phyloP scores from a whole-genome alignment of 257 asterid genomes.

The Solanum sejunctum region DNA sequence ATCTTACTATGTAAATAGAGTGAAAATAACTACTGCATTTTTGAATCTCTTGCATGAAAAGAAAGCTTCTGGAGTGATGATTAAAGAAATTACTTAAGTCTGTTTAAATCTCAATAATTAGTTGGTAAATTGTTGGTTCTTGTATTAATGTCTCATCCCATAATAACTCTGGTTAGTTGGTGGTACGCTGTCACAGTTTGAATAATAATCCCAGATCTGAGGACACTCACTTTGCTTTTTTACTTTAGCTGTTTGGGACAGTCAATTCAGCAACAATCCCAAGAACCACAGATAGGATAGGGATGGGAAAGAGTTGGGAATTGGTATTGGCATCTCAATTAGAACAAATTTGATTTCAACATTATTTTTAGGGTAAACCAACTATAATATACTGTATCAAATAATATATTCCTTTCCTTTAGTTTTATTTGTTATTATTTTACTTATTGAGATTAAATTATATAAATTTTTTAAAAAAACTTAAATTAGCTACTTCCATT shows the following conservation, averaged over 20 bases:
- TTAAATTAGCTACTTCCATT: too few relatives aligned
- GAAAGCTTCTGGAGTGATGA: neutral
- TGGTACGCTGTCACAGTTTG: neutral
- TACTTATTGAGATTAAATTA: too few relatives aligned
- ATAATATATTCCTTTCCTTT: too few relatives aligned
- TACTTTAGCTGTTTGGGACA: neutral
- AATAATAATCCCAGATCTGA: constrained; percentile 21
- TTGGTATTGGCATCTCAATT: neutral
- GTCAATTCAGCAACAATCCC: constrained; percentile 13
- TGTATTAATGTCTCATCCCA: neutral
- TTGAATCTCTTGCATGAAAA: neutral
- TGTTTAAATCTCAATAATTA: neutral
- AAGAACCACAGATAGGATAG: constrained; percentile 8
- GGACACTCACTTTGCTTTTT: neutral
- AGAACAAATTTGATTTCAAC: too few relatives aligned
- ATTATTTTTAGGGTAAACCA: too few relatives aligned
- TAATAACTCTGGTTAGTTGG: neutral
- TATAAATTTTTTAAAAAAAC: too few relatives aligned
- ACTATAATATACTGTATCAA: too few relatives aligned
- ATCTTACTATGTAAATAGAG: too few relatives aligned
- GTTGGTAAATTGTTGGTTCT: neutral
- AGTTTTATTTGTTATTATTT: too few relatives aligned
- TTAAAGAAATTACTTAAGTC: neutral
- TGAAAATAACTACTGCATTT: too few relatives aligned
- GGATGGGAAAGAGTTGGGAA: neutral